Base-by-base conservation (phyloP, 148 eudicot species). In the Amaranthus hypochondriacus region DNA sequence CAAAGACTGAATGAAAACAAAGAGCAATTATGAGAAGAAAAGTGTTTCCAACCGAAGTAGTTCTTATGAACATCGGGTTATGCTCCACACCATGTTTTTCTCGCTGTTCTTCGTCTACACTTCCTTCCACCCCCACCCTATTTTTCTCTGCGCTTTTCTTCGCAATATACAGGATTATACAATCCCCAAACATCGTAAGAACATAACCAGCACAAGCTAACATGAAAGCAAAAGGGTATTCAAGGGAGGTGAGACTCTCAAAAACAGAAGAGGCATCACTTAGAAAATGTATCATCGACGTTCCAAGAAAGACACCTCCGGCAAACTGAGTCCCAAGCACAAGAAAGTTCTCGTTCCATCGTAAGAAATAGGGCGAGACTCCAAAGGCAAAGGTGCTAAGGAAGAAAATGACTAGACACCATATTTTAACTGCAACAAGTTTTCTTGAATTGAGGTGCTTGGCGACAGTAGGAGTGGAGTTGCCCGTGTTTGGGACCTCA, bases 1-100 rank as follows among this genome's bases (percentile, higher is more conserved):
- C 97, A 55, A 92, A 92, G 70, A 87, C 62, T 0, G 98, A 92
- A 64, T 92, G 98, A 58, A 90, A 90, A 77, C 96, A 89, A 74
- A 92, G 77, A 2, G 96, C 98, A 13, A 78, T 46, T 13, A 92
- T 89, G 7, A 90, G 90, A 55, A 92, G 90, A 8, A 92, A 18
- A n/a, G 89, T 81, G 53, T 87, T 95, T 18, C 87, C 86, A 14
- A 87, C 15, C 4, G 90, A 87, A 4, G 85, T 53, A 8, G 90
- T 87, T 77, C 15, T 83, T 56, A 72, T 70, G 6, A 90, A 81
- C 56, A 59, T 63, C 0, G 91, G 91, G 43, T 65, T 70, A 1
- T 55, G 70, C 62, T 60, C 67, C 54, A 62, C 46, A 0, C 9
- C 56, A 7, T n/a, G 7, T 5, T 49, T 66, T 55, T 56, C 72